Base-by-base conservation (phyloP, 208 protist genomes). In the Acanthamoeba lenticulata region DNA sequence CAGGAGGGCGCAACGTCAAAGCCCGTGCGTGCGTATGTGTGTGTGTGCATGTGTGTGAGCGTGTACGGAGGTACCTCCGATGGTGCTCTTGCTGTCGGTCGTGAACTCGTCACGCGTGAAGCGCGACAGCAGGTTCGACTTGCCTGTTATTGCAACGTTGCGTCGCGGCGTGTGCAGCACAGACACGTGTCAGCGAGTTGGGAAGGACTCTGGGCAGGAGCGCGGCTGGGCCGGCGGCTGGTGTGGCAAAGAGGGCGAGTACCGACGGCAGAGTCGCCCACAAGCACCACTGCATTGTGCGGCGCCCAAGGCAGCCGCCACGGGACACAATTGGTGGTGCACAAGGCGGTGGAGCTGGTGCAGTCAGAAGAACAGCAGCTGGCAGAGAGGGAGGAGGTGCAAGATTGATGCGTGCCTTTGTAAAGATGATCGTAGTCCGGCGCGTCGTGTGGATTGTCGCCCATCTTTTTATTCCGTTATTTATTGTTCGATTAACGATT, bases 41-140 rank as follows among this genome's bases (percentile, higher is more conserved):
- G n/a, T n/a, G n/a, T n/a, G n/a, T n/a, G n/a, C n/a, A n/a, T n/a
- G n/a, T n/a, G n/a, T n/a, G n/a, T n/a, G n/a, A n/a, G n/a, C n/a
- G n/a, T n/a, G n/a, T n/a, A 60, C 15, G 52, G 52, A 74, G 38
- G 65, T 40, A 29, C 65, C 96, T n/a, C 96, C 96, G 91, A 97
- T 97, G 36, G 96, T 97, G 6, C 95, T 88, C 72, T 96, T 96
- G 36, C 67, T 94, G 44, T 94, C 89, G 9, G 69, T 21, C 27
- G 74, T 95, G 86, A 97, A 97, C 40, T 94, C 85, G 81, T 97
- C 94, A 24, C 91, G 36, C 21, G 95, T 95, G 90, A 96, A 97
- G 32, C 96, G 60, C 1, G 95, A 95, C 1, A 97, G 89, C 17
- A 97, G 60, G 40, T 96, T 96, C 1, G 95, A 96, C 92, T 97